Evolutionary conservation across 1,284 basidiomycete species (phyloP), one percentile per base, ranked within the genome.

Genomic region (Boletellus deceptivus): DNA sequence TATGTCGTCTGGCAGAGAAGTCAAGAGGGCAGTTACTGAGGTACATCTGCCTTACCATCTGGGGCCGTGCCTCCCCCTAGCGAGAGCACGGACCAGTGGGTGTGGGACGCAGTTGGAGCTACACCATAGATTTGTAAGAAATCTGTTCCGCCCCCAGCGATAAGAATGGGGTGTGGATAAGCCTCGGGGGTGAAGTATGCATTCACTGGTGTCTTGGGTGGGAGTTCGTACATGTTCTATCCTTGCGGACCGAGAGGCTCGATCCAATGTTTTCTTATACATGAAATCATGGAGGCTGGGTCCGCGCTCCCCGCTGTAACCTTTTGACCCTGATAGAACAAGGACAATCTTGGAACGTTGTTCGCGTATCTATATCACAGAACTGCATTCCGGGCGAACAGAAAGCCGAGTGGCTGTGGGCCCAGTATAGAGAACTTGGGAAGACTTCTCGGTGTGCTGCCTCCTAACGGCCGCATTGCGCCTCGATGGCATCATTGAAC

Each of bases 191-290:
- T 38, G 38, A 38, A 16, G 9, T 16, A n/a, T 33, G 20, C 24
- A 6, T 40, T 20, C 31, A 6, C 5, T 6, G 16, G 36, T 35
- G 22, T 37, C 11, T 38, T 10, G n/a, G 37, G 11, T 22, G 29
- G 25, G 18, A 24, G 50, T 44, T 20, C 37, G 35, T 55, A 27
- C 40, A 59, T 40, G 25, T 43, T 22, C 16, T n/a, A 22, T n/a
- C 48, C 17, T 42, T 11, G 14, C 25, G 25, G 8, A 25, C 25
- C 25, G 6, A 25, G 25, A 8, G 25, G 25, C 25, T 7, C 25
- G 8, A 25, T 31, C 6, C 36, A 20, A 25, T 3, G 33, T n/a
- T 25, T 47, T 22, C 29, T 57, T 54, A 57, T 54, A 54, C 24
- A 22, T 47, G 37, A 3, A 27, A 29, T 18, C 14, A 43, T 6